Percentiles rank a stretch among this genome's conserved stretches.
These are phyloP conservation scores for Chytriomyces sp. DNA, from an alignment of 192 early-diverging fungal species.

Conservation along the genomic window DNA sequence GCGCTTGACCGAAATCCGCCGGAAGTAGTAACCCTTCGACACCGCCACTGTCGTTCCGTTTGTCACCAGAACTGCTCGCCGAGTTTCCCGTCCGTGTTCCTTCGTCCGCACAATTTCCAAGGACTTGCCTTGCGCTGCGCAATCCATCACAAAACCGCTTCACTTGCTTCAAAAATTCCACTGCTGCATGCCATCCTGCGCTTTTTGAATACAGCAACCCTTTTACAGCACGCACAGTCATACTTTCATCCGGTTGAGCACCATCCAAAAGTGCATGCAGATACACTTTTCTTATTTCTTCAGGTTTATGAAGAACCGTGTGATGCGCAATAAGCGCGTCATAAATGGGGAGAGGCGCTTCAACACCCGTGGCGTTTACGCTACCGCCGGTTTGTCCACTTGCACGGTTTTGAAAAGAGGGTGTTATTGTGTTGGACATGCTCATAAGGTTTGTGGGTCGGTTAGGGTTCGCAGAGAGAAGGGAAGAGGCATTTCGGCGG, in stretches of 20 bases:
- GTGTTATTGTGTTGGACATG: background rate
- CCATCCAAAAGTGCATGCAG: slow-evolving; percentile 22
- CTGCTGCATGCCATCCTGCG: background rate
- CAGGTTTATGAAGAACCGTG: background rate
- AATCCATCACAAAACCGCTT: background rate
- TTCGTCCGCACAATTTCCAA: background rate
- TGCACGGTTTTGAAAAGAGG: background rate
- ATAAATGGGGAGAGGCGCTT: slow-evolving; percentile 16
- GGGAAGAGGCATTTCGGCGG: background rate
- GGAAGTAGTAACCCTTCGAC: background rate
- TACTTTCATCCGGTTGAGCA: background rate
- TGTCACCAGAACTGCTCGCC: too few species aligned
- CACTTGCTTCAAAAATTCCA: slow-evolving; percentile 8
- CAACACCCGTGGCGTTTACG: background rate
- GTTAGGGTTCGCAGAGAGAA: background rate
- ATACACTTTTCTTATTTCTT: slow-evolving; percentile 8
- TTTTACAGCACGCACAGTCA: slow-evolving; percentile 27
- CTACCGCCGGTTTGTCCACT: background rate
- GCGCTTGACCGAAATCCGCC: background rate
- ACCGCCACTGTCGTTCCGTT: background rate
- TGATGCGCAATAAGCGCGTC: slow-evolving; percentile 26
- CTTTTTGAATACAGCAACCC: background rate
- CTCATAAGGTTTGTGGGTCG: background rate
- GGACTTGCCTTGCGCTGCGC: background rate
- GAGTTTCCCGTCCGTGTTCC: background rate